Percentiles rank a stretch among this genome's conserved stretches.
Conservation (phyloP, 306 rosid species). For the Fragaria vesca region DNA sequence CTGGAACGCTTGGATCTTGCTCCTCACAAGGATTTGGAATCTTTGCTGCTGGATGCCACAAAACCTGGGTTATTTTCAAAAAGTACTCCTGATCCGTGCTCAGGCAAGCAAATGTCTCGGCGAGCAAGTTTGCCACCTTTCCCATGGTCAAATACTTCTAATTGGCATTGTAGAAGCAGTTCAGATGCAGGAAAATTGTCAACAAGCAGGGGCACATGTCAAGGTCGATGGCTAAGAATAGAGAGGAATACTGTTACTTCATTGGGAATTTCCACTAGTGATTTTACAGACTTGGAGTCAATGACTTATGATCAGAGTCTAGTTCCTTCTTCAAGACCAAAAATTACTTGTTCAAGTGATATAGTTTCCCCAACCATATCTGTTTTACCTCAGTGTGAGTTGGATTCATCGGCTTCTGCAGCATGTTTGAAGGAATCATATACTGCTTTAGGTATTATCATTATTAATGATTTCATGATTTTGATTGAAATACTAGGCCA, state of each 20-base stretch:
- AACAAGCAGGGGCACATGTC: conserved; percentile 67
- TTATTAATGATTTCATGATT: not conserved
- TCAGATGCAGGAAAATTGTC: conserved; percentile 68
- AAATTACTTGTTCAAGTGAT: conserved; percentile 36
- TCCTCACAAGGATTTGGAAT: conserved; percentile 73
- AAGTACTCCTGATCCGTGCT: conserved; percentile 59
- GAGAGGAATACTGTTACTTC: conserved; percentile 44
- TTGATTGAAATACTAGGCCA: conserved; percentile 8
- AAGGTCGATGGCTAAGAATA: conserved; percentile 80
- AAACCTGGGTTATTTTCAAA: conserved; percentile 55
- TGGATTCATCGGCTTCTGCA: conserved; percentile 43
- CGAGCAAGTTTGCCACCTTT: conserved; percentile 76
- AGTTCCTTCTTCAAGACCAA: conserved; percentile 58
- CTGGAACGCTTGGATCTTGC: conserved; percentile 66
- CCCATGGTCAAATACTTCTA: conserved; percentile 85
- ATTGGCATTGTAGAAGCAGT: conserved; percentile 69
- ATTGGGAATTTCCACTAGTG: conserved; percentile 33
- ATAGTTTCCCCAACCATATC: conserved; percentile 29
- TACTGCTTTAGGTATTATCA: conserved; percentile 45
- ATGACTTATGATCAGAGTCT: conserved; percentile 67
- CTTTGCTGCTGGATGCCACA: conserved; percentile 80
- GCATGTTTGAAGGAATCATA: conserved; percentile 50
- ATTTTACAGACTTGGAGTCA: conserved; percentile 65
- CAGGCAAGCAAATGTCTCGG: conserved; percentile 69
- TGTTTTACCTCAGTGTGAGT: conserved; percentile 40